These are phyloP conservation scores for Mayamaea pseudoterrestris DNA, from an alignment of 108 stramenopile genomes.

Conservation along the genomic window DNA sequence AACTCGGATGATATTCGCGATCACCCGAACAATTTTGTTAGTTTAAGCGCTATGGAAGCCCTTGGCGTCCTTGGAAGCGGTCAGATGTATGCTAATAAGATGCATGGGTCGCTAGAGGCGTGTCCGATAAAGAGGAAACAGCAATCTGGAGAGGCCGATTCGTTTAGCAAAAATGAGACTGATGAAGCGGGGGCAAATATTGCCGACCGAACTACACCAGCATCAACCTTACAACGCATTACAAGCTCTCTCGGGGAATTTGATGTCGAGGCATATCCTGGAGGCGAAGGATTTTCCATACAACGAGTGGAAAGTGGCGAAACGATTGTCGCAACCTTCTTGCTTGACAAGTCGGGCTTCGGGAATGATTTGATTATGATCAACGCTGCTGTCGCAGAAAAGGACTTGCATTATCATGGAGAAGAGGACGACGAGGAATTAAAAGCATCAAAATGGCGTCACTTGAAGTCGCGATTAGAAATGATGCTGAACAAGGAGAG, in stretches of 20 bases:
- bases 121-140: too few relatives aligned
- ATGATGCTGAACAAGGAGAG: background rate
- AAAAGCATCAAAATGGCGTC: background rate
- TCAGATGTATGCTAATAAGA: too few relatives aligned
- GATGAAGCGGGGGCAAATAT: background rate
- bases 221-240: too few relatives aligned
- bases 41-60: conserved; percentile 36
- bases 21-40: conserved; percentile 10
- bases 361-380: conserved; percentile 12
- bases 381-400: conserved; percentile 3
- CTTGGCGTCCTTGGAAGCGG: conserved; percentile 35
- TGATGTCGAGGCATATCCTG: conserved; percentile 41
- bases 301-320: conserved; percentile 43
- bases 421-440: background rate
- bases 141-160: conserved; percentile 11
- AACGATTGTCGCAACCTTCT: conserved; percentile 19
- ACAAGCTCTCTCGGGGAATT: conserved; percentile 35
- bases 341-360: conserved; percentile 11
- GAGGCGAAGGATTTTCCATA: conserved; percentile 48
- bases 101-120: too few relatives aligned
- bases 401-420: too few relatives aligned
- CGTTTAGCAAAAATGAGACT: background rate
- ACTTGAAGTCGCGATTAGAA: background rate
- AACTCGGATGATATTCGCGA: too few relatives aligned
- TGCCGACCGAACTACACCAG: too few relatives aligned